Base-by-base conservation (phyloP, 495 filamentous ascomycete species). In the Hypoxylon intermedium region DNA sequence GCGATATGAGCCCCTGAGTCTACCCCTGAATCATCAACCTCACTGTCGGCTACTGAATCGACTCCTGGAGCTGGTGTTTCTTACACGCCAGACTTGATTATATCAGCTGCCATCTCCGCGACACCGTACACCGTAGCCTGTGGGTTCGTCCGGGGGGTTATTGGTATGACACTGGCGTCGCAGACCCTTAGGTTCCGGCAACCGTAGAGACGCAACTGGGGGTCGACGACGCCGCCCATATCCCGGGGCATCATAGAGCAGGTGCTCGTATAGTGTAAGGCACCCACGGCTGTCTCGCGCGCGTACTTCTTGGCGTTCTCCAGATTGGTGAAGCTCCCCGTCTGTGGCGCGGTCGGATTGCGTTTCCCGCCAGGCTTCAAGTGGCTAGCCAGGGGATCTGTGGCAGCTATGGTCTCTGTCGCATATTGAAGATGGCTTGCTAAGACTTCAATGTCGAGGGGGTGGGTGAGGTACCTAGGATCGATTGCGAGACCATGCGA, bases 121-220 rank as follows among this genome's bases (percentile, higher is more conserved):
- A 80, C 67, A 0, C 71, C 77, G 66, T 80, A 82, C 0, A 79
- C 73, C n/a, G 67, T 62, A 2, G 74, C 69, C 53, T 72, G 66
- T 7, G 79, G 72, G 57, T 79, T 77, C 1, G 67, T 72, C 9
- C 37, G 49, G 0, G 72, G 55, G 11, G 67, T 50, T 9, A 79
- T 44, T 0, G 80, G 79, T 24, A 82, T 70, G 20, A 81, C 57
- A 62, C 78, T 81, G 7, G 76, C 74, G 68, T 83, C 80, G 4
- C 74, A 75, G 9, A 82, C 71, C 37, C 80, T 66, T 15, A 83
- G 42, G 6, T 73, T 73, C n/a, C 23, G 60, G 1, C 72, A 70
- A 0, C 77, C 81, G 36, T 80, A 69, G 6, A 82, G 76, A 50
- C 59, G 69, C 12, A 81, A 50, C 9, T 70, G 64, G 0, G 63